A percentile compares a stretch with the other conserved stretches of the same genome.
Evolutionary conservation across 2,329 filamentous ascomycete species (phyloP).

Genomic region (Curvularia spicifera): DNA sequence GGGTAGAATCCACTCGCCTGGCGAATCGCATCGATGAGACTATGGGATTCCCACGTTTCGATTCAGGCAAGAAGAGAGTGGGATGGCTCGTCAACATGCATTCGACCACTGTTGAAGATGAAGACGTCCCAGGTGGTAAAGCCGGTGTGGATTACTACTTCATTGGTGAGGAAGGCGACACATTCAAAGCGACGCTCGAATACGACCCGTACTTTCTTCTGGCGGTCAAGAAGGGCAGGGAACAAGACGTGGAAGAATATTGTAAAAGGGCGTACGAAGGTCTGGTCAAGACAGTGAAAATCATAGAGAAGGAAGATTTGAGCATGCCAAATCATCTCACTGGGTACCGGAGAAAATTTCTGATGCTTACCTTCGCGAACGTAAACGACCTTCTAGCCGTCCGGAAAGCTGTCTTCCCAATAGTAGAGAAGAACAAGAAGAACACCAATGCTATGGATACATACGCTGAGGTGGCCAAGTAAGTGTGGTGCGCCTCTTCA

Average conservation of each 20-base stretch:
- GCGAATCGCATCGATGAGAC: constrained; percentile 90
- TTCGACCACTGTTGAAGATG: constrained; percentile 83
- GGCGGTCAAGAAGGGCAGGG: constrained; percentile 84
- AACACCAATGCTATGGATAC: constrained; percentile 97
- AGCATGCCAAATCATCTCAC: constrained; percentile 94
- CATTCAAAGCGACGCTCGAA: constrained; percentile 95
- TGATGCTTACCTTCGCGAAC: constrained; percentile 87
- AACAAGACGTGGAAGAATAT: constrained; percentile 97
- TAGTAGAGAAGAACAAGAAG: constrained; percentile 96
- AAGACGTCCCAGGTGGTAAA: constrained; percentile 80
- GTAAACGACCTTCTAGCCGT: constrained; percentile 86
- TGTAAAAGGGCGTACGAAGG: constrained; percentile 79
- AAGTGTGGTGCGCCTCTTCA: constrained; percentile 46
- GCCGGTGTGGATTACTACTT: constrained; percentile 97
- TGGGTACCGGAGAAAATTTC: constrained; percentile 85
- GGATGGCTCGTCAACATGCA: constrained; percentile 98
- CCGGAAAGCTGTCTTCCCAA: constrained; percentile 80
- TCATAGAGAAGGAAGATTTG: constrained; percentile 90
- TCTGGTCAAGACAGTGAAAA: constrained; percentile 76
- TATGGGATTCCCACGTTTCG: constrained; percentile 93
- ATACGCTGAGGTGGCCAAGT: constrained; percentile 95
- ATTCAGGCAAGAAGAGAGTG: constrained; percentile 81
- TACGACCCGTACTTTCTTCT: constrained; percentile 97
- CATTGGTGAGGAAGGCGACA: constrained; percentile 74
- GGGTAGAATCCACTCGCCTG: constrained; percentile 81